A percentile compares a stretch with the other conserved stretches of the same genome.
phyloP scores from a whole-genome alignment of 257 asterid species.

The Capsicum chinense region DNA sequence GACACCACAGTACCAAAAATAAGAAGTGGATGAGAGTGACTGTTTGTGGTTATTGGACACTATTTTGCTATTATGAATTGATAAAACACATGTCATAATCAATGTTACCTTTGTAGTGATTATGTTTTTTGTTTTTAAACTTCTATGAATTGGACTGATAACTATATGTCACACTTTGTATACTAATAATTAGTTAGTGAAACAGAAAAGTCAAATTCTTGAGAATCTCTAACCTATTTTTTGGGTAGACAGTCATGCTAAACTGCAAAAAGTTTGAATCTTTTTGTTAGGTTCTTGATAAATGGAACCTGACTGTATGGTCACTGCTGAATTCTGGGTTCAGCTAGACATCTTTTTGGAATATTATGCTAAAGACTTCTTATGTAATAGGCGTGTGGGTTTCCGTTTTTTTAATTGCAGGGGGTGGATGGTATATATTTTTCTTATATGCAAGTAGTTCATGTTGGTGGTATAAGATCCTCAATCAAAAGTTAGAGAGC shows the following conservation, averaged over 20 bases:
- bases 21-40: neutral
- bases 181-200: neutral
- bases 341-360: no score
- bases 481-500: neutral
- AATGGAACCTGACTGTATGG: neutral
- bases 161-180: neutral
- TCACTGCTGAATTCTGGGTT: no score
- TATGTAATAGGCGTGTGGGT: neutral
- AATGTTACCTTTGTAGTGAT: neutral
- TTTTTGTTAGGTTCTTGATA: neutral
- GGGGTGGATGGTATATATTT: neutral
- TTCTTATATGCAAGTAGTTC: neutral
- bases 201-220: neutral
- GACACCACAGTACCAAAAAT: no score
- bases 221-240: neutral
- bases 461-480: neutral
- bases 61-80: neutral
- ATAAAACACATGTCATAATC: neutral
- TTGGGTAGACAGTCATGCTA: neutral
- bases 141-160: neutral
- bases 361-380: neutral
- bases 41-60: neutral
- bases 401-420: no score
- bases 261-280: neutral
- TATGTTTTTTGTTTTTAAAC: neutral